Evolutionary conservation across 768 basidiomycete genomes (phyloP), one percentile per base, ranked within the genome.

Genomic region (Hortiboletus campestris): DNA sequence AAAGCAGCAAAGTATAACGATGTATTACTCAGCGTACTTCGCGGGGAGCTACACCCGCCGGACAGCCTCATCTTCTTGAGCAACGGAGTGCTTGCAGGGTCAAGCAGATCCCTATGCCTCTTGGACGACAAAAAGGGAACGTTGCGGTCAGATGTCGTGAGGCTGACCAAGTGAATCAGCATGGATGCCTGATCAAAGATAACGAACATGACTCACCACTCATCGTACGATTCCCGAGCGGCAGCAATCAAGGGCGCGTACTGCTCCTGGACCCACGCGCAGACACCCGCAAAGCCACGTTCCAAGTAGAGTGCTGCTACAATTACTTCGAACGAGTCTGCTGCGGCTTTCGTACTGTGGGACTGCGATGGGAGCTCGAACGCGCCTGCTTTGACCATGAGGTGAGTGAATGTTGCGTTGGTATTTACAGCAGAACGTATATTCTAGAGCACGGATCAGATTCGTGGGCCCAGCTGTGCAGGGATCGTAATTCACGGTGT

Each of bases 251-350:
- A 63, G 4, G 75, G 78, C 1, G 55, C 53, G 50, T 75, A 80
- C 44, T 74, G 67, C 25, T 72, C 68, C 50, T 65, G 63, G 2
- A 76, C 68, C 76, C 78, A 80, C 3, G 63, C 41, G 42, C 66
- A 69, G 35, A 79, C 72, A 35, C 67, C 69, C 36, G 68, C 60
- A 32, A 73, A 68, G 5, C 79, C 77, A 38, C 63, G 56, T 52
- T 80, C 76, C 48, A 71, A 53, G 60, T 76, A 74, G 53, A 74
- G 76, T 6, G 72, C 74, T n/a, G 73, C 79, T 2, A 80, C 72
- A 20, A 79, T 72, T 13, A 76, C 74, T 60, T 80, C 79, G 60
- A 79, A 77, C 10, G 77, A 71, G 58, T 80, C 80, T 16, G 77
- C 80, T 7, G 67, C 76, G 13, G 68, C 70, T 61, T 79, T 81